A percentile compares a stretch with the other conserved stretches of the same genome.
phyloP scores from a whole-genome alignment of 371 early-diverging fungal species.

The Smittium culicis region DNA sequence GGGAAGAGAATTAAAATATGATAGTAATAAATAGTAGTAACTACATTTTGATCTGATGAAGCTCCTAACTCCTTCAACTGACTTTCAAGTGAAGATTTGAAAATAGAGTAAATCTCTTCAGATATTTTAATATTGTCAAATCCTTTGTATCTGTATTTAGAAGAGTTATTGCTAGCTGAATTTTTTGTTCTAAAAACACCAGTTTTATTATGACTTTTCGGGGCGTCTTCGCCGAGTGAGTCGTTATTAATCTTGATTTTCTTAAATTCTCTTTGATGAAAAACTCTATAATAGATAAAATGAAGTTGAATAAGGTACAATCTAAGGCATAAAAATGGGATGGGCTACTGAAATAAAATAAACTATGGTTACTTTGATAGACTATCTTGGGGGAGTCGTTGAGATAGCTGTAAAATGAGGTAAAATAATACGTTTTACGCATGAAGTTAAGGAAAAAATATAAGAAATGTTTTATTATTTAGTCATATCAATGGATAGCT shows the following conservation, averaged over 20 bases:
- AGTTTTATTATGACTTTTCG: neutral
- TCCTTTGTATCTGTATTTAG: neutral
- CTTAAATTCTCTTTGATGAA: constrained; percentile 4
- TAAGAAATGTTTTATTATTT: too few relatives aligned
- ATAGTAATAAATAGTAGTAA: neutral
- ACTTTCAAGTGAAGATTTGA: neutral
- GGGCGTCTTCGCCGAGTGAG: too few relatives aligned
- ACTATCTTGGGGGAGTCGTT: neutral
- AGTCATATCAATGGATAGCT: too few relatives aligned
- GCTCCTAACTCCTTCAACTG: neutral
- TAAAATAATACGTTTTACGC: too few relatives aligned
- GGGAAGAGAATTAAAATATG: too few relatives aligned
- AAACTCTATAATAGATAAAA: constrained; percentile 1
- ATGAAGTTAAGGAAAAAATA: too few relatives aligned
- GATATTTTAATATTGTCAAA: neutral
- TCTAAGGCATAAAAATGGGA: too few relatives aligned
- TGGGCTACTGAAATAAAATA: too few relatives aligned
- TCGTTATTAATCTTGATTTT: neutral
- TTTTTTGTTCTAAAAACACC: neutral
- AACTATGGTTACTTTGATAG: neutral
- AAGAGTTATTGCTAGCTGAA: neutral
- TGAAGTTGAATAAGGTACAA: neutral
- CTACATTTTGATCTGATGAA: neutral
- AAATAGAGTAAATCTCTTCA: neutral
- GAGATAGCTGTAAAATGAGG: neutral